Base-by-base conservation (phyloP, 139 green algal genomes). In the Micractinium sp. region DNA sequence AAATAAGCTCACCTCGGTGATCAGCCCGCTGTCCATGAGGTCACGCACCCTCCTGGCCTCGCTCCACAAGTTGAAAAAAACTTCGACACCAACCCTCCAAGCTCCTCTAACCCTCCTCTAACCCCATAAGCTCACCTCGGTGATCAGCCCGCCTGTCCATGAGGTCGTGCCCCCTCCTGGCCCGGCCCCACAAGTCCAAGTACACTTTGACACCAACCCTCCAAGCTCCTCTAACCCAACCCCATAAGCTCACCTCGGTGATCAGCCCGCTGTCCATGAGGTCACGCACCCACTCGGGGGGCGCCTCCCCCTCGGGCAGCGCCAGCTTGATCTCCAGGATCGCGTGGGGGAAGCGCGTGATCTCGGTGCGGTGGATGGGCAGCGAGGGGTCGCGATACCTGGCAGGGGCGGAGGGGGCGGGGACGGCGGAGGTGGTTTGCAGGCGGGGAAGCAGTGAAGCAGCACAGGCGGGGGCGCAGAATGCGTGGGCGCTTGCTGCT, bases 311-410 rank as follows among this genome's bases (percentile, higher is more conserved):
- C 85, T 98, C 95, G 18, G 92, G 90, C 89, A 99, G 95, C 38
- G 91, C 95, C 82, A 99, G 96, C 95, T 99, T 99, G 20, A 99
- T 95, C 93, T 99, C 97, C 91, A 99, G 93, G 75, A 99, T 94
- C 2, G 96, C 97, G 87, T 99, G 96, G 2, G 97, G 97, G 93
- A 99, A 99, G 91, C 96, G 94, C 23, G 96, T 98, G 92, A 98
- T 96, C 93, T 99, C 96, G 23, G 95, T 97, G 84, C 96, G 93
- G 38, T 95, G 92, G 78, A 97, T 93, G 67, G 93, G 94, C 87
- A 97, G 89, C 13, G 84, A 85, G 56, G 97, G 97, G 91, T 98
- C 96, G 38, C 97, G 93, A 92, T 94, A 97, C 94, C 85, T 82
- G 69, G 20, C 38, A 22, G 33, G 15, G 23, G 39, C 4, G 77